phyloP scores from a whole-genome alignment of 106 monocot species.

The Iris macrosiphon region DNA sequence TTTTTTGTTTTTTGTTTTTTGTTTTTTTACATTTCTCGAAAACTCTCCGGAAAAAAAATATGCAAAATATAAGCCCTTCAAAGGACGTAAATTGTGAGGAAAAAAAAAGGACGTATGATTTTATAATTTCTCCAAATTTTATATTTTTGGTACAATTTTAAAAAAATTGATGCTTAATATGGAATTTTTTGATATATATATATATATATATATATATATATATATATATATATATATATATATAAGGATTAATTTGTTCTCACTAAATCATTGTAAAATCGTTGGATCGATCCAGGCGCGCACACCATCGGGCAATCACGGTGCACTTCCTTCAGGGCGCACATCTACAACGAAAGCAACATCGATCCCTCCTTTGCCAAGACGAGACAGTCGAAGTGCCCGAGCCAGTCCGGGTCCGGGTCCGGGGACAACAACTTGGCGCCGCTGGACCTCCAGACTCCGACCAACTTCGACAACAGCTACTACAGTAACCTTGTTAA shows the following conservation, averaged over 20 bases:
- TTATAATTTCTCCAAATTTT: neutral
- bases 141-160: neutral
- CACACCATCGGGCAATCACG: conserved; percentile 75
- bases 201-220: neutral
- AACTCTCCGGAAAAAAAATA: too few species aligned
- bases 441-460: conserved; percentile 48
- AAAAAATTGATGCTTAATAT: neutral
- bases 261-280: neutral
- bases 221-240: neutral
- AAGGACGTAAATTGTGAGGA: too few species aligned
- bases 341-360: conserved; percentile 78
- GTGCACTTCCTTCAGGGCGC: conserved; percentile 51
- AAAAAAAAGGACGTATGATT: neutral
- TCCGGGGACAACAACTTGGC: conserved; percentile 50
- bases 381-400: conserved; percentile 30
- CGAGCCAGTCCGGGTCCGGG: conserved; percentile 32
- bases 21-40: too few species aligned
- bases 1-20: too few species aligned
- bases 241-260: neutral
- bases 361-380: conserved; percentile 50
- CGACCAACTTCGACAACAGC: conserved; percentile 43
- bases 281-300: conserved; percentile 24
- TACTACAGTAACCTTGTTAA: conserved; percentile 53
- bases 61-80: too few species aligned
- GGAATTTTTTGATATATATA: neutral